Evolutionary conservation across 2,329 filamentous ascomycete genomes (phyloP).

Genomic region (Apiospora phragmitis): DNA sequence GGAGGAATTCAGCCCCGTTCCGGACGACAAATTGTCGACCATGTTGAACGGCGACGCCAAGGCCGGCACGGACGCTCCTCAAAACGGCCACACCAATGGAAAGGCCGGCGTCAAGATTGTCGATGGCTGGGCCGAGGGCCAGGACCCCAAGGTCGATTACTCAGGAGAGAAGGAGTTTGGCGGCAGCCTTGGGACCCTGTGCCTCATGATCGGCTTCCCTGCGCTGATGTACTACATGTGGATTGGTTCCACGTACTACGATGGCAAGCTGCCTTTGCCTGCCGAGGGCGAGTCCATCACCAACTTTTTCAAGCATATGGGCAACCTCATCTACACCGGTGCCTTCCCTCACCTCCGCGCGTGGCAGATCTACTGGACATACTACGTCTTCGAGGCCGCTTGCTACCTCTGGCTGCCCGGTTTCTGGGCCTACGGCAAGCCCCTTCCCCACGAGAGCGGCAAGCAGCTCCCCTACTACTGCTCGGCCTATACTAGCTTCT

Average conservation of each 20-base stretch:
- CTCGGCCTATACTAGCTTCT: slow-evolving; percentile 85
- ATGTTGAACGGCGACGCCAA: slow-evolving; percentile 26
- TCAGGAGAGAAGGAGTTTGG: slow-evolving; percentile 80
- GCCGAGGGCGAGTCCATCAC: slow-evolving; percentile 63
- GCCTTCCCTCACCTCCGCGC: slow-evolving; percentile 81
- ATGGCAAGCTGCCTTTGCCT: slow-evolving; percentile 75
- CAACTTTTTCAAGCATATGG: slow-evolving; percentile 74
- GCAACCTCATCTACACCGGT: slow-evolving; percentile 73
- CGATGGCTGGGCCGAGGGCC: slow-evolving; percentile 60
- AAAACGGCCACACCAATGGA: slow-evolving; percentile 26
- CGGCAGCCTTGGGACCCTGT: slow-evolving; percentile 74
- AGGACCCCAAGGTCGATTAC: slow-evolving; percentile 63
- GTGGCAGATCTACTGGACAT: slow-evolving; percentile 94
- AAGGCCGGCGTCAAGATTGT: slow-evolving; percentile 35
- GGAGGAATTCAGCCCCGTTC: slow-evolving; percentile 28
- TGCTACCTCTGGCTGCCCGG: slow-evolving; percentile 87
- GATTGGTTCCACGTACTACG: slow-evolving; percentile 91
- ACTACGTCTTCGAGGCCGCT: slow-evolving; percentile 80
- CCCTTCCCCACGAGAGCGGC: slow-evolving; percentile 76
- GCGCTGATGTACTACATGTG: slow-evolving; percentile 99
- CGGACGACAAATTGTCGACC: slow-evolving; percentile 25
- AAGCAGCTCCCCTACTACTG: slow-evolving; percentile 94
- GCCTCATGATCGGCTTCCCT: slow-evolving; percentile 94
- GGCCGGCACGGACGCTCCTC: slow-evolving; percentile 13
- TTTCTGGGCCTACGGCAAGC: slow-evolving; percentile 84